Evolutionary conservation across 2,329 filamentous ascomycete genomes (phyloP).

Genomic region (Exophiala sideris): DNA sequence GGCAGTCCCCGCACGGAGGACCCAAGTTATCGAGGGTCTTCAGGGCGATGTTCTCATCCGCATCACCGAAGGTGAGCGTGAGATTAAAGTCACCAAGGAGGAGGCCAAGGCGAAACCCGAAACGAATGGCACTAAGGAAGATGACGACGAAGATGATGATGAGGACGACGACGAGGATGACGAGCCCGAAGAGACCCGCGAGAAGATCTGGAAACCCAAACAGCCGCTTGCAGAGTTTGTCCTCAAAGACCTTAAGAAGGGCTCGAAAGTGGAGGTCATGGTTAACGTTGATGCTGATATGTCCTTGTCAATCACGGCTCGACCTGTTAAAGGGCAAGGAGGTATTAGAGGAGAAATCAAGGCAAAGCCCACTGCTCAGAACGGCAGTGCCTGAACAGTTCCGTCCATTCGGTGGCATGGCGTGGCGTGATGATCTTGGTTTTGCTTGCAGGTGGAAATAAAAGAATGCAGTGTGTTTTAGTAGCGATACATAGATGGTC

Average conservation of each 20-base stretch:
- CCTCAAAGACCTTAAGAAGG: conserved; percentile 79
- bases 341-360: conserved; percentile 67
- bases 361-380: conserved; percentile 34
- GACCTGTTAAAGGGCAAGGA: conserved; percentile 83
- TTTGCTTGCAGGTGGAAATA: not conserved
- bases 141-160: conserved; percentile 60
- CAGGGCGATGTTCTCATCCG: conserved; percentile 85
- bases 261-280: conserved; percentile 87
- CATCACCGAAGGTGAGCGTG: conserved; percentile 80
- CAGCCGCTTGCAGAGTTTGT: conserved; percentile 79
- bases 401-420: not conserved
- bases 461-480: no score
- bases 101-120: conserved; percentile 69
- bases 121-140: conserved; percentile 54
- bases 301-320: conserved; percentile 71
- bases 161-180: conserved; percentile 65
- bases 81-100: conserved; percentile 90
- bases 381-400: conserved; percentile 32
- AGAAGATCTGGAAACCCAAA: conserved; percentile 90
- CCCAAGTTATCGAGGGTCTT: conserved; percentile 71
- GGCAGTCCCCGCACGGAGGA: conserved; percentile 81
- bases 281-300: conserved; percentile 82
- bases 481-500: no score
- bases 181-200: conserved; percentile 80
- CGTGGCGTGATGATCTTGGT: not conserved